A percentile compares a stretch with the other conserved stretches of the same genome.
These are phyloP conservation scores for Amanita jacksonii DNA, from an alignment of 768 basidiomycete species.

Conservation along the genomic window DNA sequence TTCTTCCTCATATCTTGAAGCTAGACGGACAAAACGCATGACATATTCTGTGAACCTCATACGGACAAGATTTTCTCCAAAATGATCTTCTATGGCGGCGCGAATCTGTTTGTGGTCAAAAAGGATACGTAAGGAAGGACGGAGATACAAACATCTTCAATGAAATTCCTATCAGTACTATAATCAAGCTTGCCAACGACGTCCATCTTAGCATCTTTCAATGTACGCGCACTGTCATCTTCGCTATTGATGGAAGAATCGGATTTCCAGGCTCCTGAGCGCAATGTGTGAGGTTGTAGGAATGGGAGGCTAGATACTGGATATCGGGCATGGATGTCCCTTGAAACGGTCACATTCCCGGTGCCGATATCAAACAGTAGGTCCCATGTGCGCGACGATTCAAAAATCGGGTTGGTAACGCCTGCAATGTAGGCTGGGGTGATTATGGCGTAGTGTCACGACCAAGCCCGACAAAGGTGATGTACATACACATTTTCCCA, in stretches of 20 bases:
- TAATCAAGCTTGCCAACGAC: constrained; percentile 47
- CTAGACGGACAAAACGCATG: constrained; percentile 75
- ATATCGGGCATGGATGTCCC: constrained; percentile 61
- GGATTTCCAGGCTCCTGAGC: constrained; percentile 55
- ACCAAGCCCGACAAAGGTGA: background rate
- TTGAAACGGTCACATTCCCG: constrained; percentile 79
- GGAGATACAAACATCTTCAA: constrained; percentile 73
- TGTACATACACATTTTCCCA: constrained; percentile 74
- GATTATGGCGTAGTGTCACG: background rate
- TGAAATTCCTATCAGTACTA: constrained; percentile 74
- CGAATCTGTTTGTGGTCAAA: constrained; percentile 47
- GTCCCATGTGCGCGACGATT: constrained; percentile 83
- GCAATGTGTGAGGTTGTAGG: constrained; percentile 35
- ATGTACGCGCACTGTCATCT: constrained; percentile 56
- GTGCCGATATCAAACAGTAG: constrained; percentile 85
- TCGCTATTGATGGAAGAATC: constrained; percentile 57
- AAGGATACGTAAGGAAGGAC: background rate
- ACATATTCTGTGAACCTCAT: constrained; percentile 88
- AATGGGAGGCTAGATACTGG: constrained; percentile 35
- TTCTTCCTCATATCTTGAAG: constrained; percentile 86
- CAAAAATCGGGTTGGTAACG: constrained; percentile 96
- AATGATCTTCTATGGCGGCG: constrained; percentile 82
- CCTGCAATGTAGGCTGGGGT: constrained; percentile 87
- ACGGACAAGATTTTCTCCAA: constrained; percentile 82
- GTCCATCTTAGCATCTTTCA: constrained; percentile 50